A percentile compares a stretch with the other conserved stretches of the same genome.
Conservation (phyloP, 2,329 filamentous ascomycete species). For the Piedraia hortae region DNA sequence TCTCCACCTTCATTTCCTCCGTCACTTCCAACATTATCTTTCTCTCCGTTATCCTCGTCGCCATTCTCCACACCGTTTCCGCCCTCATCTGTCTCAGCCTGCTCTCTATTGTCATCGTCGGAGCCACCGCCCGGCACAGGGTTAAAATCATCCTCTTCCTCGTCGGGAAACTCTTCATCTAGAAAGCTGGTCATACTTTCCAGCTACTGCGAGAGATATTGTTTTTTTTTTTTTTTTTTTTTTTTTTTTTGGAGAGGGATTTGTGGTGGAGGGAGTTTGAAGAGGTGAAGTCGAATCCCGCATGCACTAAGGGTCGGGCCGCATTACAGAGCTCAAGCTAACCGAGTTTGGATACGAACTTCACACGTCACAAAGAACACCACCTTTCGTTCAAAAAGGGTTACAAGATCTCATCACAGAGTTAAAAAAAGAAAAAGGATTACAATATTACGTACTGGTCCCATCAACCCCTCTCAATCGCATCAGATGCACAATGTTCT, state of each 20-base stretch:
- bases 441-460: too few relatives aligned
- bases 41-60: slow-evolving; percentile 24
- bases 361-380: too few relatives aligned
- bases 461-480: slow-evolving; percentile 1
- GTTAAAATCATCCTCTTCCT: slow-evolving; percentile 73
- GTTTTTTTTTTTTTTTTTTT: neutral
- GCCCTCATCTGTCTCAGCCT: slow-evolving; percentile 10
- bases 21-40: slow-evolving; percentile 29
- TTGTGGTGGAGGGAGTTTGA: too few relatives aligned
- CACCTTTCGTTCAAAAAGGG: too few relatives aligned
- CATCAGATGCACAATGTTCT: slow-evolving; percentile 37
- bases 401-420: too few relatives aligned
- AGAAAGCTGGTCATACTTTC: slow-evolving; percentile 14
- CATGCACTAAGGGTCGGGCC: too few relatives aligned
- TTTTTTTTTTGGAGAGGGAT: too few relatives aligned
- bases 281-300: too few relatives aligned
- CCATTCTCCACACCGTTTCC: slow-evolving; percentile 14
- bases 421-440: too few relatives aligned
- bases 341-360: too few relatives aligned
- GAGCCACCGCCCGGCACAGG: slow-evolving; percentile 47
- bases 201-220: neutral
- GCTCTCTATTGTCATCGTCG: slow-evolving; percentile 30
- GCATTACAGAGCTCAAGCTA: too few relatives aligned
- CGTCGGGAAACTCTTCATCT: slow-evolving; percentile 25
- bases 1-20: slow-evolving; percentile 6